Conservation (phyloP, 495 filamentous ascomycete genomes). For the Durotheca rogersii region DNA sequence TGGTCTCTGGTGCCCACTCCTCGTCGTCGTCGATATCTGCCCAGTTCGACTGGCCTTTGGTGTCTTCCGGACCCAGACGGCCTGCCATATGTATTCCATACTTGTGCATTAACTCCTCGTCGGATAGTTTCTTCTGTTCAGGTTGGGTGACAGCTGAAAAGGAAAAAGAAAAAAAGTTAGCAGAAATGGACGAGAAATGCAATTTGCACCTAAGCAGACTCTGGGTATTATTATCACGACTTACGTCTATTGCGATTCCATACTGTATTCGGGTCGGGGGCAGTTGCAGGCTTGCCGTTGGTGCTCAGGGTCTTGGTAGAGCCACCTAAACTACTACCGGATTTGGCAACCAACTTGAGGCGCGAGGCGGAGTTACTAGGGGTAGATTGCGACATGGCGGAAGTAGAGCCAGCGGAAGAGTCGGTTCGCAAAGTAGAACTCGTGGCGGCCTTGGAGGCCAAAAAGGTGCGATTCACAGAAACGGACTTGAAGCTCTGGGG, state of each 20-base stretch:
- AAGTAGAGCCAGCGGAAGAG: constrained; percentile 40
- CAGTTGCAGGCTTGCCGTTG: constrained; percentile 53
- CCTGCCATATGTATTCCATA: constrained; percentile 96
- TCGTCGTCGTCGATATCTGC: constrained; percentile 99
- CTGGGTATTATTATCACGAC: constrained; percentile 30
- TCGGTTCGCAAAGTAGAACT: constrained; percentile 53
- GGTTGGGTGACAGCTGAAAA: constrained; percentile 69
- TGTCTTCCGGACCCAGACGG: constrained; percentile 78
- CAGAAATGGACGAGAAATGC: constrained; percentile 16
- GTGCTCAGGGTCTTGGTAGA: constrained; percentile 51
- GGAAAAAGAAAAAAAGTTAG: no score
- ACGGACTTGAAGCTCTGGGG: constrained; percentile 89
- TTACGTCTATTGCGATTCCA: constrained; percentile 99
- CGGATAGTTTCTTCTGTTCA: constrained; percentile 88
- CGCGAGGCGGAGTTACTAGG: constrained; percentile 43
- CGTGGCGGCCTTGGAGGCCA: constrained; percentile 57
- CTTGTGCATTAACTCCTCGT: constrained; percentile 87
- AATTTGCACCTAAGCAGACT: no score
- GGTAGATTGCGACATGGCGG: constrained; percentile 36
- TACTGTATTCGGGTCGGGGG: constrained; percentile 69
- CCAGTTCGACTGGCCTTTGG: constrained; percentile 83
- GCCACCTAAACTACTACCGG: constrained; percentile 49
- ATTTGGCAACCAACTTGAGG: constrained; percentile 56
- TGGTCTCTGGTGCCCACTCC: constrained; percentile 94
- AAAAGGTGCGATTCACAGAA: constrained; percentile 87